Conservation (phyloP, 2,329 filamentous ascomycete species). For the Beauveria sp. region DNA sequence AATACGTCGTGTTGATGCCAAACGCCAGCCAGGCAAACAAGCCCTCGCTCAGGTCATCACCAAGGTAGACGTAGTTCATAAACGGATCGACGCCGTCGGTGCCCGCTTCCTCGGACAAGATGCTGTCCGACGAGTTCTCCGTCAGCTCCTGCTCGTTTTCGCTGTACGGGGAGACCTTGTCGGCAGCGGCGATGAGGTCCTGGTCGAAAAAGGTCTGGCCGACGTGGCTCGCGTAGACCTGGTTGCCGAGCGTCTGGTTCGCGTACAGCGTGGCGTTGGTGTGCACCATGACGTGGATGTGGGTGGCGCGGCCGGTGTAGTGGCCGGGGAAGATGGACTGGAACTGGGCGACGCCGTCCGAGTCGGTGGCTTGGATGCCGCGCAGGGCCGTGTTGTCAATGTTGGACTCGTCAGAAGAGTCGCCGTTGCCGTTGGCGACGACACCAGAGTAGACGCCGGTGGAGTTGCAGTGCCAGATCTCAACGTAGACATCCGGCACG, state of each 20-base stretch:
- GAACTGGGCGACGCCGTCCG: slow-evolving; percentile 36
- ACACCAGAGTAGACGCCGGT: slow-evolving; percentile 39
- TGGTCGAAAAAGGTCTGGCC: slow-evolving; percentile 61
- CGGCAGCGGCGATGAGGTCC: slow-evolving; percentile 44
- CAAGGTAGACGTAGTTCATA: slow-evolving; percentile 50
- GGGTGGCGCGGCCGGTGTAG: slow-evolving; percentile 37
- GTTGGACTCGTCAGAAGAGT: slow-evolving; percentile 30
- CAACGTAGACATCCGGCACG: slow-evolving; percentile 31
- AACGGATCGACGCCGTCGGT: slow-evolving; percentile 46
- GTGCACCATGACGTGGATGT: slow-evolving; percentile 39
- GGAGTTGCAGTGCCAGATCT: slow-evolving; percentile 39
- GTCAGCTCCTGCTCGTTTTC: slow-evolving; percentile 39
- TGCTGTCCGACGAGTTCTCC: slow-evolving; percentile 42
- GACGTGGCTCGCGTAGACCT: slow-evolving; percentile 44
- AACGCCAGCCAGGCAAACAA: slow-evolving; percentile 49
- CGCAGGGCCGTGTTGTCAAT: slow-evolving; percentile 28
- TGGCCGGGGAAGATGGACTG: slow-evolving; percentile 37
- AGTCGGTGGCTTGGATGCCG: slow-evolving; percentile 32
- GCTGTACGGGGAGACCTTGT: slow-evolving; percentile 39
- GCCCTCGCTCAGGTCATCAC: slow-evolving; percentile 43
- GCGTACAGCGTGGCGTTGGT: slow-evolving; percentile 25
- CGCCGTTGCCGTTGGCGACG: slow-evolving; percentile 31
- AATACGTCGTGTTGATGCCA: slow-evolving; percentile 34
- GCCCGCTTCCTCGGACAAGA: slow-evolving; percentile 39
- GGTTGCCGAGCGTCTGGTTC: slow-evolving; percentile 28